Base-by-base conservation (phyloP, 345 rosid species). In the Aquilaria malaccensis region DNA sequence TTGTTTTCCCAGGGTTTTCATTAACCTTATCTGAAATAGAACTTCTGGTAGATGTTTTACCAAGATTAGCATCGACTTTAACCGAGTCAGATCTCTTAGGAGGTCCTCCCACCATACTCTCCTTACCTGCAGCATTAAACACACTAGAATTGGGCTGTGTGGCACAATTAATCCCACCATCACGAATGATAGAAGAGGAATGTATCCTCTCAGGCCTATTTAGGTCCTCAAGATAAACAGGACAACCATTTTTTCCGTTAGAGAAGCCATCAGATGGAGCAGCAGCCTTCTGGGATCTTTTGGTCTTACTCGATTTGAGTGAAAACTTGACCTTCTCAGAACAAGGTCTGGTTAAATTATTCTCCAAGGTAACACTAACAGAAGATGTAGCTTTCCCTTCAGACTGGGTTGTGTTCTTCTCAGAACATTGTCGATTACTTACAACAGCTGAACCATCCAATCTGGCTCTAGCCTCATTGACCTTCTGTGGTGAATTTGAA, bases 21-120 rank as follows among this genome's bases (percentile, higher is more conserved):
- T 54, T 67, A 75, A 60, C 79, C 61, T 79, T 78, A 30, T 11
- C 7, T 2, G 74, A 31, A 59, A 79, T 56, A 48, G 41, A 50
- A 72, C 76, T 77, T 37, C 66, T 66, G 30, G 43, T 3, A 37
- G 43, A 37, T 37, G 43, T 37, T 37, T 37, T 37, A 37, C 33
- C 60, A 56, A 59, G 65, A 70, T 46, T 68, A 32, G 69, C 70
- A 64, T 77, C 74, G 55, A 15, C 73, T 75, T 69, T 73, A 67
- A 63, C 60, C 37, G 78, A 60, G 69, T 68, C 58, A 45, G 22
- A 10, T 69, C 52, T 62, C 59, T 69, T 75, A 45, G 61, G 61
- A 66, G 72, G 52, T 62, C 68, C 72, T 57, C 57, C 59, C 60
- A 56, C 43, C 56, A 47, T 55, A 45, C 49, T 67, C 46, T 52